These are phyloP conservation scores for Glonium stellatum DNA, from an alignment of 495 filamentous ascomycete genomes.

Conservation along the genomic window DNA sequence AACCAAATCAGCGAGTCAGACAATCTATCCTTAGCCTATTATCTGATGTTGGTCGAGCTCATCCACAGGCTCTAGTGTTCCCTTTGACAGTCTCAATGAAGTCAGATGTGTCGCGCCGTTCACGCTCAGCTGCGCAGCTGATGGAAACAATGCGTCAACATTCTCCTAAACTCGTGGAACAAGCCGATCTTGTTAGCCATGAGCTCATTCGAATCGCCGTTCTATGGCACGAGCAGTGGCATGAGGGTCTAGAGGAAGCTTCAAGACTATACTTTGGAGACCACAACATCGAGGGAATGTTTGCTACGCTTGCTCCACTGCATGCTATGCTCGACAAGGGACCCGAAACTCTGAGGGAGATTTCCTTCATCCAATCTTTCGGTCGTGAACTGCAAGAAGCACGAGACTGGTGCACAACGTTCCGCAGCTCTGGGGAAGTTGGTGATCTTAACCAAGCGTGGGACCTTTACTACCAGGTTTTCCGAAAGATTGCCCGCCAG, in stretches of 20 bases:
- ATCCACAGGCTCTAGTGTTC: slow-evolving; percentile 98
- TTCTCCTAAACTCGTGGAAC: slow-evolving; percentile 86
- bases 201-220: slow-evolving; percentile 96
- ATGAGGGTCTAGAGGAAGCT: slow-evolving; percentile 96
- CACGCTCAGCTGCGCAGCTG: slow-evolving; percentile 77
- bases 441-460: slow-evolving; percentile 95
- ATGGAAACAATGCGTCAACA: slow-evolving; percentile 98
- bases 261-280: slow-evolving; percentile 86
- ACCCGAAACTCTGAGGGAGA: slow-evolving; percentile 86
- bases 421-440: slow-evolving; percentile 74
- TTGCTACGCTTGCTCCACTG: slow-evolving; percentile 78
- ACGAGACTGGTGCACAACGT: slow-evolving; percentile 90
- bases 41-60: slow-evolving; percentile 82
- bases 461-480: slow-evolving; percentile 97
- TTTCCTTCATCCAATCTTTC: slow-evolving; percentile 96
- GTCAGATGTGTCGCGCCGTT: slow-evolving; percentile 70
- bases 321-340: slow-evolving; percentile 87
- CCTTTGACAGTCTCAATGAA: slow-evolving; percentile 99
- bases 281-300: slow-evolving; percentile 95
- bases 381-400: slow-evolving; percentile 91
- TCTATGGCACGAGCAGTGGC: slow-evolving; percentile 97
- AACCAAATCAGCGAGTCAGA: slow-evolving; percentile 78
- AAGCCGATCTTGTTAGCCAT: slow-evolving; percentile 87
- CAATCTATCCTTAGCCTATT: slow-evolving; percentile 85
- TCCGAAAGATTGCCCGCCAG: slow-evolving; percentile 91